Evolutionary conservation across 192 early-diverging fungal genomes (phyloP), one percentile per base, ranked within the genome.

Genomic region (Backusella tuberculispora): DNA sequence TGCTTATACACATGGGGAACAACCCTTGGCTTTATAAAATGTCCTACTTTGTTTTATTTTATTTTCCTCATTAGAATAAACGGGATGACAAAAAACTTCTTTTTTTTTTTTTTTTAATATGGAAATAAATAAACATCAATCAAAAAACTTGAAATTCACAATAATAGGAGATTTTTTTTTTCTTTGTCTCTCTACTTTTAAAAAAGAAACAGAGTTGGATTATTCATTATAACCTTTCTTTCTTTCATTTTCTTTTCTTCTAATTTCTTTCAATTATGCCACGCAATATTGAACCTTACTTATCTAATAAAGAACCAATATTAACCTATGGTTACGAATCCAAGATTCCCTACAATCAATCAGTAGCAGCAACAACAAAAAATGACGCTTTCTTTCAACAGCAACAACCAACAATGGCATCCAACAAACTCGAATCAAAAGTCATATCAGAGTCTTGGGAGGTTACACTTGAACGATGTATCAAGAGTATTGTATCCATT

Each of bases 401-500:
- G 2, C 29, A 0, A 34, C 29, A 34, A 34, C 53, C 21, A 60
- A 19, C 19, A 6, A 9, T 53, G 9, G 21, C 53, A 24, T 1
- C 53, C 12, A 60, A 60, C 21, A 60, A 60, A 60, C 9, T 13
- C 21, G 53, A 60, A 60, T 60, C 53, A 60, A 60, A 26, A 60
- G 26, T 26, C 10, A 26, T 24, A 0, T 19, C n/a, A 46, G 45
- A 44, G 6, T 46, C 77, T 8, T 94, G 92, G 92, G 88, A 94
- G 82, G 74, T 77, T 5, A 94, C 90, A 10, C 74, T 94, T 48
- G 90, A 92, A 74, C 74, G 76, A 7, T 87, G 90, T 13, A 92
- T 92, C 60, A 89, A 86, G 40, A 88, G 90, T 19, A 91, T 94
- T 67, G 90, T 94, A 1, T 91, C 92, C 9, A 92, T 94, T 65